phyloP scores from a whole-genome alignment of 192 early-diverging fungal genomes.

The Rhizophagus clarus region DNA sequence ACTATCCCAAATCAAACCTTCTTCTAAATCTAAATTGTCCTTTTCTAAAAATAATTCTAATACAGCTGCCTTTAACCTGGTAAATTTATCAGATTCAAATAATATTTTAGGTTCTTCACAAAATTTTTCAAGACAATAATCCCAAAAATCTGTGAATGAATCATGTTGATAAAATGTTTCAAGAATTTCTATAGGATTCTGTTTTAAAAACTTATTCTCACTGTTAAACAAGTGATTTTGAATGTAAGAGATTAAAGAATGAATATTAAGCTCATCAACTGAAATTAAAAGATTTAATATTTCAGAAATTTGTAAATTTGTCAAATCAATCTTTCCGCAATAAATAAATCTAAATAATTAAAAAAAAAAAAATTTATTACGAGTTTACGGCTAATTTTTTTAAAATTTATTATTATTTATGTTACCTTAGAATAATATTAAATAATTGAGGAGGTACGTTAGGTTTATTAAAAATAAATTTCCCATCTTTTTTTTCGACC shows the following conservation, averaged over 20 bases:
- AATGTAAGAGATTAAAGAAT: neutral
- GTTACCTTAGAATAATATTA: no score
- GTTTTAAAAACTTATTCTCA: neutral
- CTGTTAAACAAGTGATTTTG: neutral
- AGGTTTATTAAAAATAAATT: no score
- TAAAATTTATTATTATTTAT: no score
- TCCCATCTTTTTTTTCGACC: no score
- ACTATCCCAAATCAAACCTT: neutral
- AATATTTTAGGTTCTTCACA: neutral
- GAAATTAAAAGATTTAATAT: neutral
- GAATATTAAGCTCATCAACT: neutral
- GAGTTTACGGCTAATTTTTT: no score
- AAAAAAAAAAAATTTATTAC: no score
- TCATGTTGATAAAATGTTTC: neutral
- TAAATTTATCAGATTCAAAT: constrained; percentile 4
- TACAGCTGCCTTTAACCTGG: neutral
- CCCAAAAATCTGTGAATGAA: neutral
- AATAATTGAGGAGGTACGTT: no score
- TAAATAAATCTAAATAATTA: neutral
- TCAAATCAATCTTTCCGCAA: neutral
- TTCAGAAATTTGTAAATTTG: neutral
- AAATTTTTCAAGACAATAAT: neutral
- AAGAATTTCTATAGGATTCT: neutral
- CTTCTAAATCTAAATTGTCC: neutral
- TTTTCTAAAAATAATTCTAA: neutral